phyloP scores from a whole-genome alignment of 768 basidiomycete species.

The Kwoniella dendrophila region DNA sequence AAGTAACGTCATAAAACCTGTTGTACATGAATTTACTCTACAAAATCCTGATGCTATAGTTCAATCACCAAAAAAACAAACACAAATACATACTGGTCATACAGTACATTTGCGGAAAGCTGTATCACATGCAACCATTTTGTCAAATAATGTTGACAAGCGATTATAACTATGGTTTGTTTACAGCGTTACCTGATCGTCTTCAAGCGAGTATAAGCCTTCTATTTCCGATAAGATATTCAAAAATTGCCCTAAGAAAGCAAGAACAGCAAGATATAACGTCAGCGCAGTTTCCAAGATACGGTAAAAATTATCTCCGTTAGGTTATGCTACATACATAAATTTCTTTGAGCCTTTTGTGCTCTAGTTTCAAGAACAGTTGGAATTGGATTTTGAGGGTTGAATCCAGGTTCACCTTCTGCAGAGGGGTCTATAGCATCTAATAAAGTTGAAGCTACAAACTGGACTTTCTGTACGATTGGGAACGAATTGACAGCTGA shows the following conservation, averaged over 20 bases:
- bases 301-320: constrained; percentile 26
- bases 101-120: too few species aligned
- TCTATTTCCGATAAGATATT: constrained; percentile 90
- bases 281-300: constrained; percentile 1
- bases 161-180: too few species aligned
- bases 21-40: too few species aligned
- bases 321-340: constrained; percentile 67
- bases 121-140: too few species aligned
- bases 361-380: constrained; percentile 72
- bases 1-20: too few species aligned
- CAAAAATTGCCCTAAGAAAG: constrained; percentile 77
- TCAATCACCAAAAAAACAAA: too few species aligned
- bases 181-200: constrained; percentile 21
- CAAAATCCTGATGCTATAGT: too few species aligned
- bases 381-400: background rate
- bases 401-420: background rate
- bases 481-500: constrained; percentile 51
- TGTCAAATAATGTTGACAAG: too few species aligned
- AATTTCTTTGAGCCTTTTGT: constrained; percentile 80
- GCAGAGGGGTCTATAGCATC: constrained; percentile 68
- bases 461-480: constrained; percentile 83
- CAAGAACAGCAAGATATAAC: background rate
- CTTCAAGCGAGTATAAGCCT: constrained; percentile 69
- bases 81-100: too few species aligned
- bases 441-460: constrained; percentile 84